phyloP scores from a whole-genome alignment of 306 rosid genomes.

The Fragaria vesca region DNA sequence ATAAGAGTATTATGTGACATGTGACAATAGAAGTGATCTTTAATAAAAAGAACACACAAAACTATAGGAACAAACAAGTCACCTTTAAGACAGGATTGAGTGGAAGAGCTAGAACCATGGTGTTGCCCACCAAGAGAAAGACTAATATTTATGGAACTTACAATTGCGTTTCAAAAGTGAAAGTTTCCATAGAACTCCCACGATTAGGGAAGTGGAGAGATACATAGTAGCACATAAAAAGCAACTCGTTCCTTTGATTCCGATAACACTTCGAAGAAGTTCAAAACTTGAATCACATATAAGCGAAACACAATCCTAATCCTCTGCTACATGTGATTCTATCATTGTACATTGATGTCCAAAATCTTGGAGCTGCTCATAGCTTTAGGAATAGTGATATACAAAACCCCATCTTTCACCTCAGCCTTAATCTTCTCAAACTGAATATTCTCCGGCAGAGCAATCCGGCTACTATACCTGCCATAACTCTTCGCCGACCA shows the following conservation, averaged over 20 bases:
- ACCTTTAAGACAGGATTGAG: too few relatives aligned
- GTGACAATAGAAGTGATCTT: too few relatives aligned
- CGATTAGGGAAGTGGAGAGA: neutral
- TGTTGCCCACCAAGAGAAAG: too few relatives aligned
- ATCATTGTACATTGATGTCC: constrained; percentile 54
- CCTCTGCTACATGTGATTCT: neutral
- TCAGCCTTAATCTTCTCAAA: constrained; percentile 74
- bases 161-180: too few relatives aligned
- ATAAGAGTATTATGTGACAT: too few relatives aligned
- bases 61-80: too few relatives aligned
- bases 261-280: neutral
- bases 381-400: constrained; percentile 64
- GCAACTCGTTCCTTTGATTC: neutral
- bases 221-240: too few relatives aligned
- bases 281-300: neutral
- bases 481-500: constrained; percentile 86
- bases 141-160: too few relatives aligned
- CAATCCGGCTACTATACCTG: constrained; percentile 60
- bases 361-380: constrained; percentile 27
- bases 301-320: neutral
- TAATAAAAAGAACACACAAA: too few relatives aligned
- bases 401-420: constrained; percentile 84
- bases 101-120: too few relatives aligned
- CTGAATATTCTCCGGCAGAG: constrained; percentile 67
- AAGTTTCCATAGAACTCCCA: too few relatives aligned